Conservation (phyloP, 768 basidiomycete species). For the Termitomyces sp. region DNA sequence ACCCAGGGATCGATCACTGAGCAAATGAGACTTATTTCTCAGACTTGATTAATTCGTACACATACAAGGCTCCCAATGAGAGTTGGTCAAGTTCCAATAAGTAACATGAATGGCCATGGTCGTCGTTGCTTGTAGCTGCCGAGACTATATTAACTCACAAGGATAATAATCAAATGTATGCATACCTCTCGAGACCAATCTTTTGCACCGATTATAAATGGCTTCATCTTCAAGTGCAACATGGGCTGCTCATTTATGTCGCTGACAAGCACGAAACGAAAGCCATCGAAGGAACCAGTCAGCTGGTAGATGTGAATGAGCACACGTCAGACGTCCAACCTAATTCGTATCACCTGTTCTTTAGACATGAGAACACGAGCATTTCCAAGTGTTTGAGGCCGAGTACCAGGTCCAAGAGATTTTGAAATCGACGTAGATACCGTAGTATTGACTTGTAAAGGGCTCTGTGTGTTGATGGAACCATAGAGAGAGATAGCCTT, state of each 20-base stretch:
- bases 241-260: slow-evolving; percentile 94
- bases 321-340: background rate
- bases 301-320: slow-evolving; percentile 46
- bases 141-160: background rate
- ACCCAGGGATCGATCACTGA: slow-evolving; percentile 96
- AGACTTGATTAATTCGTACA: slow-evolving; percentile 3
- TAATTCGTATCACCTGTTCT: slow-evolving; percentile 61
- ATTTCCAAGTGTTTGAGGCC: slow-evolving; percentile 27
- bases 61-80: slow-evolving; percentile 95
- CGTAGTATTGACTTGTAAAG: slow-evolving; percentile 2
- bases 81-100: slow-evolving; percentile 97
- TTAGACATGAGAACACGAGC: slow-evolving; percentile 57
- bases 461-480: slow-evolving; percentile 20
- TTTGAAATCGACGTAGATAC: background rate
- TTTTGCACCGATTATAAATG: slow-evolving; percentile 76
- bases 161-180: background rate
- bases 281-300: slow-evolving; percentile 84
- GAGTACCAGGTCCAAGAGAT: slow-evolving; percentile 6
- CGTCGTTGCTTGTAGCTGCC: slow-evolving; percentile 79
- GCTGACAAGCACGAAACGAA: slow-evolving; percentile 90
- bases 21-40: slow-evolving; percentile 1
- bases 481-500: slow-evolving; percentile 81
- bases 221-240: slow-evolving; percentile 82
- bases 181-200: slow-evolving; percentile 94
- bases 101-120: slow-evolving; percentile 80